phyloP scores from a whole-genome alignment of 1,284 basidiomycete species.

The Apiotrichum mycotoxinovorans region DNA sequence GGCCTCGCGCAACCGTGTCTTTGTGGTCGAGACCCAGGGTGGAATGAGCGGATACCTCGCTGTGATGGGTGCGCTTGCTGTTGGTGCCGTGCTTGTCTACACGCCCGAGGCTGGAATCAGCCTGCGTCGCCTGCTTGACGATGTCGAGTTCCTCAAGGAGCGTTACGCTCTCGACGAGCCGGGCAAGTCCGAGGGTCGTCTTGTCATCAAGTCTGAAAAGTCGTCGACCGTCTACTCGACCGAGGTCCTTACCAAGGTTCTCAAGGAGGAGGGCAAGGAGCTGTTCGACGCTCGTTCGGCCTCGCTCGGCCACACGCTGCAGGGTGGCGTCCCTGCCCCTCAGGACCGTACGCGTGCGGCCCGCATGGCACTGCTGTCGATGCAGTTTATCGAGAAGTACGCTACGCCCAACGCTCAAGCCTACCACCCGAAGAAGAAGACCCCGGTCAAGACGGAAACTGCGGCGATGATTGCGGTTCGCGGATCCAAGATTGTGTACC shows the following conservation, averaged over 20 bases:
- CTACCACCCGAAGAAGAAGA: constrained; percentile 14
- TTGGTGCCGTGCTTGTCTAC: constrained; percentile 88
- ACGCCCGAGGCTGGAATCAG: constrained; percentile 88
- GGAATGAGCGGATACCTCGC: constrained; percentile 95
- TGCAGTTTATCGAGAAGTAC: constrained; percentile 87
- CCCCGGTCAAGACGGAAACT: constrained; percentile 48
- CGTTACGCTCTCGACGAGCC: constrained; percentile 81
- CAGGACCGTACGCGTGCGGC: constrained; percentile 88
- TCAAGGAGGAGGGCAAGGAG: constrained; percentile 84
- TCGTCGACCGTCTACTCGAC: constrained; percentile 87
- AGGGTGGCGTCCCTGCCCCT: constrained; percentile 91
- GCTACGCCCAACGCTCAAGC: constrained; percentile 53
- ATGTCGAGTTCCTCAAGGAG: constrained; percentile 84
- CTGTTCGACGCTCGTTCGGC: constrained; percentile 95
- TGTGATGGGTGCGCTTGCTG: constrained; percentile 87
- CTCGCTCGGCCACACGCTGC: constrained; percentile 90
- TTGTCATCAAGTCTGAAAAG: constrained; percentile 87
- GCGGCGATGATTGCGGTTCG: constrained; percentile 91
- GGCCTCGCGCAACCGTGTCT: constrained; percentile 90
- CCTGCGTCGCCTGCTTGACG: constrained; percentile 73
- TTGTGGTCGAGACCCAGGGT: constrained; percentile 97
- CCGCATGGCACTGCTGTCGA: constrained; percentile 83
- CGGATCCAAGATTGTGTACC: constrained; percentile 72
- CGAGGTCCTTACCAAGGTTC: constrained; percentile 86
- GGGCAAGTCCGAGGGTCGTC: constrained; percentile 85